Evolutionary conservation across 257 asterid species (phyloP), one percentile per base, ranked within the genome.

Genomic region (Plantago ovata): DNA sequence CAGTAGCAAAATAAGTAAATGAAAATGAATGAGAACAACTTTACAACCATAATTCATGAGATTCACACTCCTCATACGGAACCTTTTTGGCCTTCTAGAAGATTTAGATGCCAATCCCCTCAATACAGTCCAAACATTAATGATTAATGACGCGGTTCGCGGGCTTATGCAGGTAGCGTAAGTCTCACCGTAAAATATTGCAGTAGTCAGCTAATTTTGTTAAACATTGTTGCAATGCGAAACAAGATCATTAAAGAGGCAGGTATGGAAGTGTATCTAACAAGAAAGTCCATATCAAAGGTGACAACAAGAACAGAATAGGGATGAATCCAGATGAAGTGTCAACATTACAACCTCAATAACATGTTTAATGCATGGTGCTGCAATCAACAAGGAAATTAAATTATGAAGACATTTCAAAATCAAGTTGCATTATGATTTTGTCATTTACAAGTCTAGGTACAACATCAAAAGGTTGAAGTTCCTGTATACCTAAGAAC

Each of bases 381-480:
- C 12, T 20, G 38, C 16, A 50, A 50, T n/a, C 23, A 50, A 50
- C 56, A 49, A 20, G 55, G 24, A 9, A 21, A 16, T 6, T 14
- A 19, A 47, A 8, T 16, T 18, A 16, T 6, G 6, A 18, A 7
- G n/a, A 49, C 11, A 36, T 54, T 53, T 32, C 10, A 10, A 55
- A 43, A 28, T 48, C 22, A 45, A 50, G 67, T 68, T 61, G 43
- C 66, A 62, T 32, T 53, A 8, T 53, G 22, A n/a, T 33, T 32
- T 15, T 28, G 20, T 55, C 52, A 69, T 69, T 75, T 72, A 81
- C 77, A 62, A 39, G 72, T 62, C 60, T 69, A 10, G 68, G 21
- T 61, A 72, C 81, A 66, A 63, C 69, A 68, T 46, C 62, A 23
- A 61, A 55, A 39, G 73, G 61, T 65, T 23, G 63, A 59, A 56